Evolutionary conservation across 306 rosid species (phyloP), one percentile per base, ranked within the genome.

Genomic region (Begonia loranthoides): DNA sequence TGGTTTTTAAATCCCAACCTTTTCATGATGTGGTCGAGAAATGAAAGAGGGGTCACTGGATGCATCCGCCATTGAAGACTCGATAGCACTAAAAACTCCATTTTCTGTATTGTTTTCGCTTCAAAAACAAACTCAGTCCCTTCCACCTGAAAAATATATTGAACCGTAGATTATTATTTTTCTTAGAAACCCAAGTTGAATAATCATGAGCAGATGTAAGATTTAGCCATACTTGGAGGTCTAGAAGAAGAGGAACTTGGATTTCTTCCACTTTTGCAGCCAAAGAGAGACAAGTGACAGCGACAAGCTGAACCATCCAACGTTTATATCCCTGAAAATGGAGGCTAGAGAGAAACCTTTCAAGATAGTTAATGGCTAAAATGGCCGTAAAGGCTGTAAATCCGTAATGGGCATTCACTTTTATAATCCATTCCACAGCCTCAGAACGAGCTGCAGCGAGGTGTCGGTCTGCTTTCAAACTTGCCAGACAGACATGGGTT

Each of bases 211-310:
- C 17, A n/a, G 1, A 10, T 43, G 4, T 6, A 43, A 12, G 1
- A 17, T 7, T 10, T 10, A 10, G 57, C 8, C 71, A 28, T 69
- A 90, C 99, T 78, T 90, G 99, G 45, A 90, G 79, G 64, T 90
- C 94, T 44, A 83, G 74, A 63, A 90, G 99, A 57, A 83, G 87
- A 45, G 99, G 99, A 15, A 78, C 96, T 51, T 77, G 79, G 63
- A 87, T 80, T 63, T 90, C 99, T 69, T 90, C 99, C 43, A 90
- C 94, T 76, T 90, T 90, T 13, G 96, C 99, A 2, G 96, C 99
- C 41, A 90, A 12, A 57, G 99, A 86, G 70, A 90, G 71, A 74
- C 99, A 90, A 49, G 99, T 73, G 41, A 90, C 87, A 49, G 94
- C 83, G 41, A 80, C 88, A 39, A 90, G 99, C 55, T 80, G 88